Evolutionary conservation across 2,329 filamentous ascomycete species (phyloP).

Genomic region (Penicillium sp.): DNA sequence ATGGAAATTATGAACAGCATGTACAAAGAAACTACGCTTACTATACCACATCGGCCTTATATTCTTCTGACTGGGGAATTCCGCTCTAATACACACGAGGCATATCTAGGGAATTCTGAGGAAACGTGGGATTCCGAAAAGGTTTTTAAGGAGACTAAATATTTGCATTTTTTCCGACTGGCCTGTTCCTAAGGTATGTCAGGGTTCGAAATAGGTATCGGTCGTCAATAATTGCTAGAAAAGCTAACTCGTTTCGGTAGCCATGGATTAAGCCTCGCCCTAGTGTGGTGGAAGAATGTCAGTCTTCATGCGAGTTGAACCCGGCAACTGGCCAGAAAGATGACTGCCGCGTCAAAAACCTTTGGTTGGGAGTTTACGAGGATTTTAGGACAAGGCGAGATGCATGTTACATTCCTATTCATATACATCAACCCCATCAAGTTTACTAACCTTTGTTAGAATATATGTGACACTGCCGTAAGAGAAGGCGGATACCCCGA

Average conservation of each 20-base stretch:
- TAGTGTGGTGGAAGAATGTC: background rate
- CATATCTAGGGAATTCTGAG: slow-evolving; percentile 49
- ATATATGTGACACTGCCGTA: background rate
- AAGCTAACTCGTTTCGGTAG: background rate
- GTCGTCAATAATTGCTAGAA: background rate
- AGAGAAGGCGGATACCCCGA: background rate
- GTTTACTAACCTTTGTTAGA: background rate
- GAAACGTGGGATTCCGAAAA: slow-evolving; percentile 56
- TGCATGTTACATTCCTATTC: background rate
- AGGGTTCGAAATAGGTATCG: background rate
- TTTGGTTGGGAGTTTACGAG: background rate
- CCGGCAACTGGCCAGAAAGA: background rate
- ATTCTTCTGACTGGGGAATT: background rate
- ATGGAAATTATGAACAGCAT: background rate
- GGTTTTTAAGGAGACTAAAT: slow-evolving; percentile 55
- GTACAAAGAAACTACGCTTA: background rate
- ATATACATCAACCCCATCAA: background rate
- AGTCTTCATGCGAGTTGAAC: background rate
- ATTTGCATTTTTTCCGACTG: background rate
- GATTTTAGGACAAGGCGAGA: background rate
- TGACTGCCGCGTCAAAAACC: background rate
- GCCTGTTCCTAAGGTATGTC: slow-evolving; percentile 54
- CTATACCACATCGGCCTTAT: background rate
- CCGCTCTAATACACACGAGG: background rate
- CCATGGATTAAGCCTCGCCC: background rate